Evolutionary conservation across 306 rosid genomes (phyloP).

Genomic region (Astragalus membranaceus): DNA sequence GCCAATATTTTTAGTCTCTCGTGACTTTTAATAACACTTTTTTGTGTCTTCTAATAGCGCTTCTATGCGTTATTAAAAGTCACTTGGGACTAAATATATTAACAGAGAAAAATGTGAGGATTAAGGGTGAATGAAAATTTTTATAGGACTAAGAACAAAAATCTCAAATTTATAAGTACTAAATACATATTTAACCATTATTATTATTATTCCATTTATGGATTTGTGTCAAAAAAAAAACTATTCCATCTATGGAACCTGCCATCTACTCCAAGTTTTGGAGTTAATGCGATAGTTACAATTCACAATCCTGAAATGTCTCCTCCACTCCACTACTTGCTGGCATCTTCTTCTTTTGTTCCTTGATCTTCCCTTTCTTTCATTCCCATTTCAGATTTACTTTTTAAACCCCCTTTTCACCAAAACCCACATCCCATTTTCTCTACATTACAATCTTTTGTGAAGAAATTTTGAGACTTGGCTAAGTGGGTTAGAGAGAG

Average conservation of each 20-base stretch:
- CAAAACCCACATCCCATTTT: not conserved
- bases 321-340: not conserved
- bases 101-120: too few relatives aligned
- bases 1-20: too few relatives aligned
- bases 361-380: not conserved
- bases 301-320: slow-evolving; percentile 24
- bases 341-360: not conserved
- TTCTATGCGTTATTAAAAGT: too few relatives aligned
- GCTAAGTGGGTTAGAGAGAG: not conserved
- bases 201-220: too few relatives aligned
- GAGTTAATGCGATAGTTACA: slow-evolving; percentile 22
- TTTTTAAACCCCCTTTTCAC: slow-evolving; percentile 13
- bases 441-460: not conserved
- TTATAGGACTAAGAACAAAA: too few relatives aligned
- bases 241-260: not conserved
- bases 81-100: too few relatives aligned
- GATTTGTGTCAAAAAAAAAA: too few relatives aligned
- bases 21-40: too few relatives aligned
- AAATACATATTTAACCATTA: too few relatives aligned
- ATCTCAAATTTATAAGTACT: too few relatives aligned
- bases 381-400: slow-evolving; percentile 18
- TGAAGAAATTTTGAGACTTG: not conserved
- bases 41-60: too few relatives aligned
- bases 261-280: not conserved
- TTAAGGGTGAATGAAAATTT: too few relatives aligned